These are phyloP conservation scores for Flaveria trinervia DNA, from an alignment of 129 eudicot species.

Conservation along the genomic window DNA sequence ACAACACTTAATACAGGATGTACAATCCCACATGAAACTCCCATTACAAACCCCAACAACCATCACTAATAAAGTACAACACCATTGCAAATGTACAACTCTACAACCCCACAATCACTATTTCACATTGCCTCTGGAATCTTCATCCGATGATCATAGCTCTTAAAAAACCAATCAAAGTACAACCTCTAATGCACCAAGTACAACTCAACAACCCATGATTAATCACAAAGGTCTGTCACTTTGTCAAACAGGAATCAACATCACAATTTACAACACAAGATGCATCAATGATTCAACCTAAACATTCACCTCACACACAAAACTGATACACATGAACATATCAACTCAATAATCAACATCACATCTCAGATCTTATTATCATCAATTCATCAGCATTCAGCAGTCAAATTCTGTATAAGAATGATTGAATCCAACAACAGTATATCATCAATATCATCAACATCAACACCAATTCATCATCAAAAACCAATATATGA, in stretches of 20 bases:
- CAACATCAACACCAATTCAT: neutral
- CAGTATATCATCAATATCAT: neutral
- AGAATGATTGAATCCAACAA: conserved; percentile 4
- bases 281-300: no score
- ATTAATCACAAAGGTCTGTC: neutral
- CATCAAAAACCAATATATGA: conserved; percentile 28
- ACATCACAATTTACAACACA: conserved; percentile 10
- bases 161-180: neutral
- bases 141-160: neutral
- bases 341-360: no score
- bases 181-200: conserved; percentile 11
- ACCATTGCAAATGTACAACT: no score
- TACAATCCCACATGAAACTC: conserved; percentile 8
- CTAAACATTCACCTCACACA: no score
- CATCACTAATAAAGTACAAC: no score
- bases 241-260: conserved; percentile 3
- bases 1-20: conserved; percentile 1
- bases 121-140: neutral
- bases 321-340: no score
- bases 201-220: neutral
- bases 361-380: no score
- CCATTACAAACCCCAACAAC: no score
- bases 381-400: no score
- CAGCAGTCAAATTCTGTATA: no score
- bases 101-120: no score